Percentiles rank a stretch among this genome's conserved stretches.
Conservation (phyloP, 2,329 filamentous ascomycete species). For the Nigrospora oryzae region DNA sequence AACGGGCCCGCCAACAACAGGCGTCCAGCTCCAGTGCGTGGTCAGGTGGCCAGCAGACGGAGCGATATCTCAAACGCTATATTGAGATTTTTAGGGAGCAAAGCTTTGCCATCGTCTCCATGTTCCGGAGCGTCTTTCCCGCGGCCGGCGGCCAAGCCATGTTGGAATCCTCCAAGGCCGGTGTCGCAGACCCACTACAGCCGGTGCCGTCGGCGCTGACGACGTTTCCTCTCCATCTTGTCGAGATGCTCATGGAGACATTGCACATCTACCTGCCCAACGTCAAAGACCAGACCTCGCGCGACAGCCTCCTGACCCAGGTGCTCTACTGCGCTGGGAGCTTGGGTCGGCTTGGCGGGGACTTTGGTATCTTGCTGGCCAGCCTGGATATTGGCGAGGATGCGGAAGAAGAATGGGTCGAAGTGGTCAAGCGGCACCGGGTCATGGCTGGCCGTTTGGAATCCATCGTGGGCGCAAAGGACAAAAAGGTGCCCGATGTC, state of each 20-base stretch:
- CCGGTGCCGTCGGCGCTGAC: constrained; percentile 68
- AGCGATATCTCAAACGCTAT: constrained; percentile 88
- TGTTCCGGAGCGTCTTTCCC: constrained; percentile 86
- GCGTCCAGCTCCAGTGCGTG: constrained; percentile 33
- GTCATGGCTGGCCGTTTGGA: constrained; percentile 74
- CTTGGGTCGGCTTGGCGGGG: constrained; percentile 78
- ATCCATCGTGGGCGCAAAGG: constrained; percentile 51
- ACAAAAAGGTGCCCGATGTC: constrained; percentile 15
- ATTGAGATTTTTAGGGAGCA: constrained; percentile 97
- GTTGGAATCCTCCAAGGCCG: constrained; percentile 8
- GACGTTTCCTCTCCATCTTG: constrained; percentile 77
- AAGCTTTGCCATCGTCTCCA: constrained; percentile 89
- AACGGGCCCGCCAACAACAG: constrained; percentile 44
- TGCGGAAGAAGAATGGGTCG: constrained; percentile 68
- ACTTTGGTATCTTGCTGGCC: constrained; percentile 85
- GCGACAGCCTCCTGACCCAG: constrained; percentile 86
- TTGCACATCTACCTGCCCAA: constrained; percentile 71
- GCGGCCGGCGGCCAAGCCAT: constrained; percentile 28
- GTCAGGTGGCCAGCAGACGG: constrained; percentile 81
- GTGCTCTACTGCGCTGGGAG: constrained; percentile 90
- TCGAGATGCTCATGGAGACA: constrained; percentile 72
- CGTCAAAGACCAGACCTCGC: constrained; percentile 67
- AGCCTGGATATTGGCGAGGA: constrained; percentile 36
- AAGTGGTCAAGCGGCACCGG: constrained; percentile 80
- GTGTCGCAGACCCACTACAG: constrained; percentile 32